Conservation (phyloP, 139 green algal species). For the Closterium sp. region DNA sequence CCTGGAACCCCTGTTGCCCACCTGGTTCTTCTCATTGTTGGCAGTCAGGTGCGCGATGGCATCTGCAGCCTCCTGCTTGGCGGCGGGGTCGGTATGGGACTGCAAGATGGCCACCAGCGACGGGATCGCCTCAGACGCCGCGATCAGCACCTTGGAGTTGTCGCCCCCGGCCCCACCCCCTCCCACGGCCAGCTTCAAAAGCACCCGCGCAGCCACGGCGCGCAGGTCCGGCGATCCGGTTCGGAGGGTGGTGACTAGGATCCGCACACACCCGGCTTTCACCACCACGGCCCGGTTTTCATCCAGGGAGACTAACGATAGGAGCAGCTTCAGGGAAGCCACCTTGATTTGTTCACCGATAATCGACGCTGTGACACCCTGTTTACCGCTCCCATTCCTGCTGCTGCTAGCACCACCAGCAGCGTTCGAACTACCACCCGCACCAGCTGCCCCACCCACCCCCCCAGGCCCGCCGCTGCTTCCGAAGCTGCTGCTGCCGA, state of each 20-base stretch:
- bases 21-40: neutral
- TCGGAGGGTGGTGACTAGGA: neutral
- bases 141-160: neutral
- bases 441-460: neutral
- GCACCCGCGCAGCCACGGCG: neutral
- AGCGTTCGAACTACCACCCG: no score
- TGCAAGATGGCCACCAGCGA: neutral
- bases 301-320: neutral
- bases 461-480: neutral
- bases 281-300: neutral
- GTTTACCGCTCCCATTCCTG: neutral
- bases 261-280: neutral
- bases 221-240: neutral
- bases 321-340: neutral
- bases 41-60: neutral
- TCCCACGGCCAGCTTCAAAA: neutral
- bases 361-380: neutral
- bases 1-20: no score
- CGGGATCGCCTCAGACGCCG: neutral
- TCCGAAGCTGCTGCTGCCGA: neutral
- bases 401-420: neutral
- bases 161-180: neutral
- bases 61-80: neutral
- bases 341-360: neutral
- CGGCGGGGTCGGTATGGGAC: neutral